Percentiles rank a stretch among this genome's conserved stretches.
These are phyloP conservation scores for Scedosporium boydii DNA, from an alignment of 2,329 filamentous ascomycete genomes.

Conservation along the genomic window DNA sequence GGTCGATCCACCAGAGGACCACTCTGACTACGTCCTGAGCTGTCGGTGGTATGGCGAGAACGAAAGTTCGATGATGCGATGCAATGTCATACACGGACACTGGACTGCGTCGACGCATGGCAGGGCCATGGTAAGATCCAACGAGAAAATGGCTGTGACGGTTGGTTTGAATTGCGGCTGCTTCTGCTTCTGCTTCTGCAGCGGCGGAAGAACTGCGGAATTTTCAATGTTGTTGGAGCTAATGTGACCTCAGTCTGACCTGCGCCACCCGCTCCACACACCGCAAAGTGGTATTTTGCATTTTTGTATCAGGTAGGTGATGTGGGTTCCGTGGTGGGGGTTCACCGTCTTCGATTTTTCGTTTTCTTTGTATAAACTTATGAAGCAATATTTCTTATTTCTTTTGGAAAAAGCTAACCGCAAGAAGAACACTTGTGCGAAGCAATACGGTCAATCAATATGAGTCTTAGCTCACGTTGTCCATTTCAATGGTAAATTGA, in stretches of 20 bases:
- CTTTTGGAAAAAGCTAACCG: too few species aligned
- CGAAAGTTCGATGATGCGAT: neutral
- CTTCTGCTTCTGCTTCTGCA: neutral
- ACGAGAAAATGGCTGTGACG: neutral
- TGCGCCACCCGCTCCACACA: neutral
- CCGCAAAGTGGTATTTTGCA: neutral
- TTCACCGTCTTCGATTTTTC: neutral
- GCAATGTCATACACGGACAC: neutral
- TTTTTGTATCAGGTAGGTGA: neutral
- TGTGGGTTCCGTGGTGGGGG: neutral
- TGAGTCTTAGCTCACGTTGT: neutral
- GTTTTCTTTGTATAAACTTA: neutral
- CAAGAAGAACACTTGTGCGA: too few species aligned
- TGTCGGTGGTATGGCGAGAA: neutral
- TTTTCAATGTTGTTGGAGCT: neutral
- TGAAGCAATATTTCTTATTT: too few species aligned
- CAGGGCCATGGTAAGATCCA: neutral
- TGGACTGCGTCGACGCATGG: neutral
- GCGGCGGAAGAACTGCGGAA: neutral
- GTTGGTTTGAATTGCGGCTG: neutral
- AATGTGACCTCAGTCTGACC: neutral
- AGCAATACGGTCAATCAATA: too few species aligned
- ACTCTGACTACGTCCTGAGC: neutral
- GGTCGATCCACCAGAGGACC: neutral
- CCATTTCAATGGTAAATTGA: neutral